These are phyloP conservation scores for Oryza nivara DNA, from an alignment of 176 grass and related monocot species.

Conservation along the genomic window DNA sequence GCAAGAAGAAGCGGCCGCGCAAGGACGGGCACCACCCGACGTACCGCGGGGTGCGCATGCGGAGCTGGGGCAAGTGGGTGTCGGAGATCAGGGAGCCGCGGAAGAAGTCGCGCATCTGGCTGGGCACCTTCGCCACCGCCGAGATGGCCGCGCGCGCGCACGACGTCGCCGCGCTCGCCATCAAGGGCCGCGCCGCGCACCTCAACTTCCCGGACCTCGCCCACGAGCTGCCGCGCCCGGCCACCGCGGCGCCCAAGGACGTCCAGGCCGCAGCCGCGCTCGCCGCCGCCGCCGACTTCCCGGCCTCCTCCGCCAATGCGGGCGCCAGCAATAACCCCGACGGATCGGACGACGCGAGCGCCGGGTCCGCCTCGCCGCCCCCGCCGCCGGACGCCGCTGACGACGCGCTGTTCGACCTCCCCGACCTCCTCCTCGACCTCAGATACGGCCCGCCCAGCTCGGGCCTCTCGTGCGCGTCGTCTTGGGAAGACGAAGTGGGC, in stretches of 20 bases:
- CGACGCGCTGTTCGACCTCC: conserved; percentile 68
- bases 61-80: conserved; percentile 94
- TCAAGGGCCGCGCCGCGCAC: conserved; percentile 68
- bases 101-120: conserved; percentile 95
- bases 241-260: conserved; percentile 63
- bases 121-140: conserved; percentile 81
- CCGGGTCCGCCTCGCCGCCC: not conserved
- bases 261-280: conserved; percentile 69
- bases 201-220: conserved; percentile 74
- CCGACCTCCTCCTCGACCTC: conserved; percentile 65
- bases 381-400: conserved; percentile 31
- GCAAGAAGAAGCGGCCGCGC: conserved; percentile 46
- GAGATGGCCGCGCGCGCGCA: conserved; percentile 94
- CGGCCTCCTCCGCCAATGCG: conserved; percentile 29
- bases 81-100: conserved; percentile 88
- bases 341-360: conserved; percentile 32
- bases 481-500: conserved; percentile 47
- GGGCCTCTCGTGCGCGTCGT: conserved; percentile 43
- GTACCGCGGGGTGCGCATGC: conserved; percentile 89
- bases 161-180: conserved; percentile 84
- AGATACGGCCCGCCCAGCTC: conserved; percentile 37
- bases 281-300: conserved; percentile 51
- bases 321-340: not conserved
- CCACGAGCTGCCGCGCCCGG: conserved; percentile 54
- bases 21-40: conserved; percentile 70